phyloP scores from a whole-genome alignment of 2,329 filamentous ascomycete genomes.

The Alternaria sp. region DNA sequence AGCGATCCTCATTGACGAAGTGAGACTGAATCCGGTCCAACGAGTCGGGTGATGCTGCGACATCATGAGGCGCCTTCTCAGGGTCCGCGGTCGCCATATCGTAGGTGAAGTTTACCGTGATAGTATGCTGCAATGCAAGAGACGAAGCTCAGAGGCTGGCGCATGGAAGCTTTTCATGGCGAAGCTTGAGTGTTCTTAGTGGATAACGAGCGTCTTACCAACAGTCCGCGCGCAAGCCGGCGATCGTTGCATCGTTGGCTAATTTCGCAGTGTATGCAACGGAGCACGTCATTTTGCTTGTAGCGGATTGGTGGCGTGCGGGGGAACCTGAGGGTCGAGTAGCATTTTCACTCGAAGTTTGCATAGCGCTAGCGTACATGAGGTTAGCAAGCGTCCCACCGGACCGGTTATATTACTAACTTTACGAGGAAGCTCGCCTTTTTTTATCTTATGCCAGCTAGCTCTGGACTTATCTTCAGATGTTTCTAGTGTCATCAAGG shows the following conservation, averaged over 20 bases:
- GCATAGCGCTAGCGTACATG: neutral
- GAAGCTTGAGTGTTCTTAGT: conserved; percentile 19
- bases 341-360: conserved; percentile 7
- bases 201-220: conserved; percentile 3
- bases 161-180: conserved; percentile 33
- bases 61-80: conserved; percentile 25
- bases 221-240: conserved; percentile 16
- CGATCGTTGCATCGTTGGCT: conserved; percentile 6
- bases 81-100: conserved; percentile 23
- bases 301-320: conserved; percentile 25
- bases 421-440: neutral
- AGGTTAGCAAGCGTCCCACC: neutral
- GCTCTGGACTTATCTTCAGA: neutral
- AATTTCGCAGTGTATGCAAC: conserved; percentile 18
- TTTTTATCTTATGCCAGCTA: neutral
- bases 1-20: conserved; percentile 33
- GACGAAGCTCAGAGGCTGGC: conserved; percentile 11
- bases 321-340: neutral
- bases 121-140: conserved; percentile 1
- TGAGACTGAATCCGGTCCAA: conserved; percentile 19
- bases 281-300: conserved; percentile 32
- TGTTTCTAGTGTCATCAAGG: neutral
- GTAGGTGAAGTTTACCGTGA: neutral
- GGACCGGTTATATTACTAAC: neutral
- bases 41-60: conserved; percentile 20